Percentiles rank a stretch among this genome's conserved stretches.
Evolutionary conservation across 164 flowering plant species (phyloP).

Genomic region (Sedum album): DNA sequence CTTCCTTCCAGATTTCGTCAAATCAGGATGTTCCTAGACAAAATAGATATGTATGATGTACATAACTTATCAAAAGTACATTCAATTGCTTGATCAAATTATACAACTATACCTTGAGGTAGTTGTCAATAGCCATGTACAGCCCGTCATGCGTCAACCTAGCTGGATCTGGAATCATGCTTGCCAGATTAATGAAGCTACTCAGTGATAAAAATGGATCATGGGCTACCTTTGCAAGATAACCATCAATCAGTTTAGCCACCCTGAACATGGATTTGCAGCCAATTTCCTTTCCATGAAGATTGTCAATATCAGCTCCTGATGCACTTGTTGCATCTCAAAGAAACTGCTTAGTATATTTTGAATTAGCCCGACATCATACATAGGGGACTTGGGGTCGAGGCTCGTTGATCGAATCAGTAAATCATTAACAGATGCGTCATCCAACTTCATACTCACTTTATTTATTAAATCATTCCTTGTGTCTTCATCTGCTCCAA

Average conservation of each 20-base stretch:
- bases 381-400: conserved; percentile 26
- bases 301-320: not conserved
- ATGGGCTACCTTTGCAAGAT: conserved; percentile 73
- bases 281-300: conserved; percentile 15
- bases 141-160: conserved; percentile 75
- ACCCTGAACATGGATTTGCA: conserved; percentile 42
- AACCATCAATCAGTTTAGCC: conserved; percentile 76
- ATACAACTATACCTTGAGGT: conserved; percentile 53
- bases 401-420: conserved; percentile 54
- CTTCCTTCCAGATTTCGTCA: conserved; percentile 10
- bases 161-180: conserved; percentile 45
- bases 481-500: conserved; percentile 52
- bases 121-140: conserved; percentile 85
- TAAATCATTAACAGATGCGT: conserved; percentile 67
- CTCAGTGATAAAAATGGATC: conserved; percentile 65
- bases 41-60: not conserved
- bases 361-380: conserved; percentile 61
- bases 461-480: conserved; percentile 52
- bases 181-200: conserved; percentile 57
- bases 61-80: not conserved
- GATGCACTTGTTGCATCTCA: conserved; percentile 10
- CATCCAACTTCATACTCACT: conserved; percentile 53
- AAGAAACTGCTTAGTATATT: conserved; percentile 38
- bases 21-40: conserved; percentile 8
- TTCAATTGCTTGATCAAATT: not conserved